These are phyloP conservation scores for Backusella parvicylindrica DNA, from an alignment of 192 early-diverging fungal species.

Conservation along the genomic window DNA sequence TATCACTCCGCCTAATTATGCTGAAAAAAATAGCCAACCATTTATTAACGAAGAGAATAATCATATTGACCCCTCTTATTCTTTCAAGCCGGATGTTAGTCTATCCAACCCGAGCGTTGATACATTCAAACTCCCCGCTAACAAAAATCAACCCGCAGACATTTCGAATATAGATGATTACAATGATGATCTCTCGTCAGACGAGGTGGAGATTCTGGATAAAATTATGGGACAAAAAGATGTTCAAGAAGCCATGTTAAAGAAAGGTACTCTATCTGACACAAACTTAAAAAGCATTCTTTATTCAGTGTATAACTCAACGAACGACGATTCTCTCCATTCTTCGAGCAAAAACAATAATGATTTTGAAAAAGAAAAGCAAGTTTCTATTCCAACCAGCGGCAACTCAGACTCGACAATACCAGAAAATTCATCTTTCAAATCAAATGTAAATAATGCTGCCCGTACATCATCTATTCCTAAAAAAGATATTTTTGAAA, in stretches of 20 bases:
- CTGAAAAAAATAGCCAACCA: background rate
- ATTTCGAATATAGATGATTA: background rate
- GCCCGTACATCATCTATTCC: background rate
- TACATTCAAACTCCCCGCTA: background rate
- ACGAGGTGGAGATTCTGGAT: background rate
- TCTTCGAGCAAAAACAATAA: background rate
- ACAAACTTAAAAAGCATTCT: background rate
- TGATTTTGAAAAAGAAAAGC: background rate
- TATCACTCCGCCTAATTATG: background rate
- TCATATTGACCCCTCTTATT: background rate
- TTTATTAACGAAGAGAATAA: background rate
- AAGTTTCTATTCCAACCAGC: background rate
- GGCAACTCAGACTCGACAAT: background rate
- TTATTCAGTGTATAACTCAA: background rate
- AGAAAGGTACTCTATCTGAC: background rate
- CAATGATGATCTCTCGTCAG: background rate
- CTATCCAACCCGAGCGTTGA: background rate
- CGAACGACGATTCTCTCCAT: background rate
- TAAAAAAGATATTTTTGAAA: background rate
- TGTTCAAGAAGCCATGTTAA: background rate
- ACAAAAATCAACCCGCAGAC: background rate
- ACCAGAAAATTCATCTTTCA: background rate
- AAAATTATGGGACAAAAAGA: background rate
- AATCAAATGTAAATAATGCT: background rate
- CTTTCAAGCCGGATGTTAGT: background rate